Evolutionary conservation across 495 filamentous ascomycete species (phyloP), one percentile per base, ranked within the genome.

Genomic region (Penicillium bovifimosum): DNA sequence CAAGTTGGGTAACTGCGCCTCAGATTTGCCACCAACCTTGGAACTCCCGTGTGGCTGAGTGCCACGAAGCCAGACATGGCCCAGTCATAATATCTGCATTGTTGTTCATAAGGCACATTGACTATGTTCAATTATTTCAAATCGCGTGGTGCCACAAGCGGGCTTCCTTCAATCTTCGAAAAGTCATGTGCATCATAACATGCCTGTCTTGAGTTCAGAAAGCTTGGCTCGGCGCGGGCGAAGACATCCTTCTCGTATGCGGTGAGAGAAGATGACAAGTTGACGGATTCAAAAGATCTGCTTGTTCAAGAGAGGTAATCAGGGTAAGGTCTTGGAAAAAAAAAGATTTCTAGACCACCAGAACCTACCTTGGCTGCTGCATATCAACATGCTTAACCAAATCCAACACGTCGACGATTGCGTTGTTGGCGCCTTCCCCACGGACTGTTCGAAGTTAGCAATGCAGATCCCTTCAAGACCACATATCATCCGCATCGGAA

Each of bases 131-230:
- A 29, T 32, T 32, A 41, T 24, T n/a, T 50, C 36, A 53, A 56
- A 14, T 36, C 27, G n/a, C 60, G 29, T 8, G 41, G 42, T 5
- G 36, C 39, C 9, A 73, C 60, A 28, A 73, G 50, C 0, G 71
- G 71, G 44, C 70, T 73, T 29, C 63, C 56, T n/a, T 70, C 60
- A 9, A 74, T 70, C 17, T 47, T 67, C 2, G 65, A 55, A 58
- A 77, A 84, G 29, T 79, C 69, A 63, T 86, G 84, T 0, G 84
- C 83, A 62, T 86, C 84, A 1, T 85, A 41, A 58, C 83, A 85
- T 1, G 82, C 84, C 55, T 77, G 76, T 4, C 84, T 68, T 29
- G 79, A 81, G 5, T 76, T 71, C 27, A 80, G 58, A 14, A 85
- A 78, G 2, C 76, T 81, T 0, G 74, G 72, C 6, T 66, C 68